Evolutionary conservation across 208 protist species (phyloP), one percentile per base, ranked within the genome.

Genomic region (Endotrypanum monterogeii): DNA sequence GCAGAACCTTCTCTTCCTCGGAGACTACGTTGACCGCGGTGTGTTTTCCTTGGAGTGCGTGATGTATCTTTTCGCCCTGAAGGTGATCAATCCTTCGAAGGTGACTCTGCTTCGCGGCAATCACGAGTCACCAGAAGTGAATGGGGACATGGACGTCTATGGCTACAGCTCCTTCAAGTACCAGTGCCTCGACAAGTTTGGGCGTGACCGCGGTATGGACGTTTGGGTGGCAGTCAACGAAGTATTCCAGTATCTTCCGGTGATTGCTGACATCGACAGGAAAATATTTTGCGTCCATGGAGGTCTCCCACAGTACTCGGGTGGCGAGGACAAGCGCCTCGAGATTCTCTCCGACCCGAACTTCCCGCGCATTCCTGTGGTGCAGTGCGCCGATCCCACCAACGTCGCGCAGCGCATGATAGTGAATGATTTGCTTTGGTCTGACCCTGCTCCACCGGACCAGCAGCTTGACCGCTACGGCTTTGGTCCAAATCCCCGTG

Each of bases 21-120:
- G 94, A 28, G 98, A 99, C 84, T 99, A 99, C 84, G 98, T 99
- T 20, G 98, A 99, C 76, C 92, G 98, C 77, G 98, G 98, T 9
- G 85, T 88, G 46, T 94, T 92, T 69, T 95, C 91, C 25, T 74
- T 98, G 39, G 91, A 98, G 84, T 95, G 89, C 46, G 87, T 98
- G 32, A 92, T 96, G 88, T 93, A 95, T 62, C 79, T 98, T 16
- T 87, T 97, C 37, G 92, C 92, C 14, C 79, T 98, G 37, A 98
- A 98, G 82, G 84, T 95, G 32, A 94, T 98, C 57, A 89, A 83
- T 58, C 95, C 95, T 1, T 60, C 83, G 20, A 97, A 96, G 86
- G 89, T 98, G 63, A 97, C 92, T 4, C 88, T 98, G 1, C 89
- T 98, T 25, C 88, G 96, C 50, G 96, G 96, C 46, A 98, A 98